These are phyloP conservation scores for Tuber microsphaerosporum DNA, from an alignment of 495 filamentous ascomycete genomes.

Conservation along the genomic window DNA sequence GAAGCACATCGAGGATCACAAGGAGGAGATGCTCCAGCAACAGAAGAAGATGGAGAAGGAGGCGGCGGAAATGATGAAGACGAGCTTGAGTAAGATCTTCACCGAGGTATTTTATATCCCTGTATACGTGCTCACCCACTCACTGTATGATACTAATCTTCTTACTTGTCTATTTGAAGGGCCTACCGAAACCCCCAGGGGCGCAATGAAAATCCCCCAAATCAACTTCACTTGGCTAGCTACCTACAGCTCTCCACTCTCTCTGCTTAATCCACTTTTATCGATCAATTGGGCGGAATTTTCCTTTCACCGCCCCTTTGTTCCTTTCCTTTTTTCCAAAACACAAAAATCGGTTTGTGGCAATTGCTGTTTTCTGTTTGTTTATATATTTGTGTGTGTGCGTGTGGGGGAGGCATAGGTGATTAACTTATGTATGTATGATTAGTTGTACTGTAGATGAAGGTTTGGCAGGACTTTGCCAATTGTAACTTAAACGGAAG, in stretches of 20 bases:
- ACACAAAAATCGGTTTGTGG: slow-evolving; percentile 1
- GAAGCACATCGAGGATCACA: slow-evolving; percentile 80
- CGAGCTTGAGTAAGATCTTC: slow-evolving; percentile 60
- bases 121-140: background rate
- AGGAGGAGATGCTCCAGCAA: slow-evolving; percentile 87
- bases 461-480: background rate
- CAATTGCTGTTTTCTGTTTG: background rate
- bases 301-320: background rate
- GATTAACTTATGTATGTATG: slow-evolving; percentile 6
- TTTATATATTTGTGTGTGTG: background rate
- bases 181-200: slow-evolving; percentile 37
- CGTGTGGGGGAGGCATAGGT: background rate
- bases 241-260: background rate
- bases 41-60: slow-evolving; percentile 77
- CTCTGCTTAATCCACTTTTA: background rate
- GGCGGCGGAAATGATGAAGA: slow-evolving; percentile 82
- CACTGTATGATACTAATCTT: background rate
- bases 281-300: background rate
- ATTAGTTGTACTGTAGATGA: slow-evolving; percentile 5
- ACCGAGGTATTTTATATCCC: slow-evolving; percentile 41
- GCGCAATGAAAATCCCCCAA: background rate
- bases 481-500: background rate
- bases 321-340: background rate
- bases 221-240: background rate
- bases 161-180: slow-evolving; percentile 18